Evolutionary conservation across 345 rosid species (phyloP).

Genomic region (Nephelium lappaceum): DNA sequence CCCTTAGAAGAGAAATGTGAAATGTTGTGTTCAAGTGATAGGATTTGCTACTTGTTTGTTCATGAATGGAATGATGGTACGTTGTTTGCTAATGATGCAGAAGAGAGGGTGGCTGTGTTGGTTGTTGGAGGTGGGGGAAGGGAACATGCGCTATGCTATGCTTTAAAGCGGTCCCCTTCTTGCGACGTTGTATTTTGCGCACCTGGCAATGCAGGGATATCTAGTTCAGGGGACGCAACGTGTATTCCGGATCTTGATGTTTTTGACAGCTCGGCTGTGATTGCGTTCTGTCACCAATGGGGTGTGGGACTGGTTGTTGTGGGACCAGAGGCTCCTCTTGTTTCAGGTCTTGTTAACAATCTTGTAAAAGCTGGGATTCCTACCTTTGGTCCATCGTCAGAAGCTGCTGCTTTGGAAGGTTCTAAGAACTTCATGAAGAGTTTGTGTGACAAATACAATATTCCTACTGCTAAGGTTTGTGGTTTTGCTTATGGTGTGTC

Average conservation of each 20-base stretch:
- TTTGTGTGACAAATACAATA: constrained; percentile 79
- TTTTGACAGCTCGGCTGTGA: constrained; percentile 63
- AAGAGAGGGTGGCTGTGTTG: constrained; percentile 64
- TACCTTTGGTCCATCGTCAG: constrained; percentile 89
- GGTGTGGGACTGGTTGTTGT: constrained; percentile 80
- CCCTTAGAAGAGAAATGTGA: background rate
- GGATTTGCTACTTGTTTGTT: background rate
- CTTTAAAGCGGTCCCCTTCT: constrained; percentile 73
- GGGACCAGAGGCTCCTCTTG: constrained; percentile 96
- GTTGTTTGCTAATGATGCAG: constrained; percentile 34
- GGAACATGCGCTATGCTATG: constrained; percentile 91
- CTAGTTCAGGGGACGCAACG: constrained; percentile 78
- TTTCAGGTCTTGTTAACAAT: constrained; percentile 85
- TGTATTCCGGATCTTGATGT: constrained; percentile 74
- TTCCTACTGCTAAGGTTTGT: constrained; percentile 95
- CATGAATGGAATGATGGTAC: background rate
- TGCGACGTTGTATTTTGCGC: constrained; percentile 83
- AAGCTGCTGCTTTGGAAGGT: constrained; percentile 98
- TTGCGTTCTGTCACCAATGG: constrained; percentile 65
- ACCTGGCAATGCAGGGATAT: constrained; percentile 90
- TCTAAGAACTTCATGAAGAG: constrained; percentile 94
- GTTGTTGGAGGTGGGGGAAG: constrained; percentile 98
- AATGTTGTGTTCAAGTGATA: background rate
- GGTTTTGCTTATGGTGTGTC: background rate
- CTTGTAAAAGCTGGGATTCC: constrained; percentile 68